phyloP scores from a whole-genome alignment of 139 green algal genomes.

The Astrephomene gubernaculifera region DNA sequence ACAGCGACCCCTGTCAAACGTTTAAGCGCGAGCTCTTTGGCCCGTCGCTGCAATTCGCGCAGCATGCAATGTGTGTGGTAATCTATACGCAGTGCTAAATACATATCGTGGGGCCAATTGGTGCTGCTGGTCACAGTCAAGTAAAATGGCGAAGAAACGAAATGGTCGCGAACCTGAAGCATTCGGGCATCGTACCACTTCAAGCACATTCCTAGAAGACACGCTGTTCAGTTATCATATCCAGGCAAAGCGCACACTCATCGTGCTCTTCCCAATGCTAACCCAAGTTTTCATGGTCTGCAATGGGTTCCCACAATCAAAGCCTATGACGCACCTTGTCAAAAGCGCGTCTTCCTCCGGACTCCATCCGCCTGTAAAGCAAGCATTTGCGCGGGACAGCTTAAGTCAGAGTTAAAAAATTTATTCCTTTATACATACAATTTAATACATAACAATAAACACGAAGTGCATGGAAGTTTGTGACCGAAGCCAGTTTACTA shows the following conservation, averaged over 20 bases:
- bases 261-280: background rate
- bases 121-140: too few species aligned
- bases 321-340: constrained; percentile 53
- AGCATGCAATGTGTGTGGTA: too few species aligned
- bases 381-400: background rate
- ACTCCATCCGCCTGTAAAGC: constrained; percentile 44
- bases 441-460: background rate
- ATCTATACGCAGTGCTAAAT: too few species aligned
- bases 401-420: background rate
- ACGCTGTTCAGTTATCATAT: background rate
- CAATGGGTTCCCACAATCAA: too few species aligned
- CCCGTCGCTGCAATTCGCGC: too few species aligned
- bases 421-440: too few species aligned
- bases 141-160: background rate
- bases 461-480: background rate
- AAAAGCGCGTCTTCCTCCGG: constrained; percentile 61
- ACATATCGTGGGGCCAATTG: too few species aligned
- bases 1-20: too few species aligned
- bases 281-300: too few species aligned
- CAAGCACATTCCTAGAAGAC: background rate
- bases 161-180: background rate
- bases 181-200: background rate
- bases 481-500: background rate
- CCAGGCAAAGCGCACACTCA: background rate
- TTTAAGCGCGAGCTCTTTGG: too few species aligned